Conservation (phyloP, 352 stramenopile species). For the Phytopythium montanum region DNA sequence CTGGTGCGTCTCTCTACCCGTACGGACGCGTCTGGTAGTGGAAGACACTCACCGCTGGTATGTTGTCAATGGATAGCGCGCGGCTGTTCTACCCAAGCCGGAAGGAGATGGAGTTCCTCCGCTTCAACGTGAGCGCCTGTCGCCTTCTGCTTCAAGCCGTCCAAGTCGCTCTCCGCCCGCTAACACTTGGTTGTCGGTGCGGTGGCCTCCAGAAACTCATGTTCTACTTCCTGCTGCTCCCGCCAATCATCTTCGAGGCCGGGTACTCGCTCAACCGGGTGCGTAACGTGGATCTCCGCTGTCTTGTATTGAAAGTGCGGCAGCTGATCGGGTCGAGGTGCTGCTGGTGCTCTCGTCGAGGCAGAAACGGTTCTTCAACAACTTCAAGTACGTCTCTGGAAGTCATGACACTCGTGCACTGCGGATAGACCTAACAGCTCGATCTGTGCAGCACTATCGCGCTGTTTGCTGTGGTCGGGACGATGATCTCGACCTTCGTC, state of each 20-base stretch:
- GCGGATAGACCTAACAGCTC: not conserved
- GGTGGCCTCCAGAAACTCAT: constrained; percentile 55
- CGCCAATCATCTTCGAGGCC: constrained; percentile 97
- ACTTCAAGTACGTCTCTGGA: constrained; percentile 76
- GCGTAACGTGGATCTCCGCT: not conserved
- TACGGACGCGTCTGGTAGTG: too few species aligned
- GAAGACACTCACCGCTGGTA: too few species aligned
- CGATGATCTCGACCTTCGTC: constrained; percentile 95
- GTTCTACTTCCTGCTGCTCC: constrained; percentile 97
- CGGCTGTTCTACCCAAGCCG: constrained; percentile 79
- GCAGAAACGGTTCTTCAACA: constrained; percentile 94
- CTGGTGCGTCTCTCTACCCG: constrained; percentile 27
- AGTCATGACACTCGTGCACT: not conserved
- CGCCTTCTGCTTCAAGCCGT: not conserved
- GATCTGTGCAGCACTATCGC: constrained; percentile 83
- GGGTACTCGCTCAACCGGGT: constrained; percentile 91
- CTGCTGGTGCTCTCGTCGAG: not conserved
- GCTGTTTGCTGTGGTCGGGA: constrained; percentile 94
- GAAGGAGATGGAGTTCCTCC: constrained; percentile 90
- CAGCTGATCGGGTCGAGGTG: not conserved
- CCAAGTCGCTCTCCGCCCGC: not conserved
- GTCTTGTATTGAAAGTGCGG: not conserved
- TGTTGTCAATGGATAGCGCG: constrained; percentile 28
- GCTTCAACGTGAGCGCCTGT: constrained; percentile 62
- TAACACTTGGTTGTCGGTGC: not conserved